Evolutionary conservation across 495 filamentous ascomycete species (phyloP).

Genomic region (Poronia punctata): DNA sequence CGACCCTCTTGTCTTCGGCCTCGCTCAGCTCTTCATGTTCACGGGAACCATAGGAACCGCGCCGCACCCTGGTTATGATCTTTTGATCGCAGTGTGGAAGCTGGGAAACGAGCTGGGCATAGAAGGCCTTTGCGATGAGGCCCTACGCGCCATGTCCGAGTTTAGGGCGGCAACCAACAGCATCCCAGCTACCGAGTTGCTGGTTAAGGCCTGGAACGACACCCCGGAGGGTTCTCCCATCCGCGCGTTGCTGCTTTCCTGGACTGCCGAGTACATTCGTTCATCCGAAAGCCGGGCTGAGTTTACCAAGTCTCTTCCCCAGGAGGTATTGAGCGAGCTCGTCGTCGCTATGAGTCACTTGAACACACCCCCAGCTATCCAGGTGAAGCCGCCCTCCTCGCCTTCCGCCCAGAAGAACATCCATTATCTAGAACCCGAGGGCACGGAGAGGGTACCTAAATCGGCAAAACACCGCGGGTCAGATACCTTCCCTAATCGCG

Average conservation of each 20-base stretch:
- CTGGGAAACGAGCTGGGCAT: slow-evolving; percentile 43
- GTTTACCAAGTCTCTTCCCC: slow-evolving; percentile 46
- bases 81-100: slow-evolving; percentile 46
- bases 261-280: slow-evolving; percentile 51
- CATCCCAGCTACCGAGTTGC: slow-evolving; percentile 45
- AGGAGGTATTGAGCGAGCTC: slow-evolving; percentile 48
- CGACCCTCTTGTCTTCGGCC: slow-evolving; percentile 39
- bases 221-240: slow-evolving; percentile 48
- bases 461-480: slow-evolving; percentile 33
- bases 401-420: slow-evolving; percentile 28
- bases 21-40: slow-evolving; percentile 46
- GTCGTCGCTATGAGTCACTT: slow-evolving; percentile 50
- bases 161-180: slow-evolving; percentile 38
- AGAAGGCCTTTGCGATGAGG: slow-evolving; percentile 43
- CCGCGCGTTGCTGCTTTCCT: slow-evolving; percentile 44
- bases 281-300: slow-evolving; percentile 41
- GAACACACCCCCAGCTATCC: slow-evolving; percentile 24
- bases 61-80: slow-evolving; percentile 36
- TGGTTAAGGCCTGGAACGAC: slow-evolving; percentile 49
- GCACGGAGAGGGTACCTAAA: slow-evolving; percentile 24
- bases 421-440: slow-evolving; percentile 26
- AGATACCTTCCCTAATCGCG: slow-evolving; percentile 21
- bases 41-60: slow-evolving; percentile 38
- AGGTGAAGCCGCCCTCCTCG: slow-evolving; percentile 15
- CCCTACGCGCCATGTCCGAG: slow-evolving; percentile 46